These are phyloP conservation scores for Saprolegnia parasitica DNA, from an alignment of 352 stramenopile genomes.

Conservation along the genomic window DNA sequence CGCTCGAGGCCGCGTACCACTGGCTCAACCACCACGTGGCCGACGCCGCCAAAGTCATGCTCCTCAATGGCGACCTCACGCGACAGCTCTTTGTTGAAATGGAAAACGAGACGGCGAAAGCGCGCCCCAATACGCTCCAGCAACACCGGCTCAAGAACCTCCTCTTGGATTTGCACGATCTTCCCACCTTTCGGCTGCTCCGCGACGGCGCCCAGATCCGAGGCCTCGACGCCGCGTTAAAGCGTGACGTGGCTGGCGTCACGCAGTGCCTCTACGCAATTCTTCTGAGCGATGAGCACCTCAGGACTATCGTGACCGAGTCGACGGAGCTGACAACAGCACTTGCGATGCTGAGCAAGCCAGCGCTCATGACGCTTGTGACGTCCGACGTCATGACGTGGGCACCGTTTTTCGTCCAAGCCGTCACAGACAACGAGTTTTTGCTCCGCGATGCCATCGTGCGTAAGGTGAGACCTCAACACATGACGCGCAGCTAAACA, in stretches of 20 bases:
- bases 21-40: conserved; percentile 56
- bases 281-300: conserved; percentile 35
- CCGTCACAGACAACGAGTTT: conserved; percentile 44
- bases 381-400: conserved; percentile 54
- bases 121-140: conserved; percentile 29
- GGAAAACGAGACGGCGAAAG: conserved; percentile 45
- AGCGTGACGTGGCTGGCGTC: conserved; percentile 57
- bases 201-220: conserved; percentile 46
- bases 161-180: conserved; percentile 58
- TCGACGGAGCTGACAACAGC: conserved; percentile 43
- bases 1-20: conserved; percentile 32
- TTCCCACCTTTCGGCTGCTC: conserved; percentile 56
- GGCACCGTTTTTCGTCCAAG: conserved; percentile 62
- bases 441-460: conserved; percentile 51
- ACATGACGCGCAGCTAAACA: conserved; percentile 1
- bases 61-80: conserved; percentile 50
- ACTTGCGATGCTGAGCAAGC: conserved; percentile 57
- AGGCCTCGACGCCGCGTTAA: conserved; percentile 49
- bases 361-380: conserved; percentile 59
- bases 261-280: conserved; percentile 48
- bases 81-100: conserved; percentile 64
- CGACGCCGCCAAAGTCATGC: conserved; percentile 48
- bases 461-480: conserved; percentile 35
- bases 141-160: conserved; percentile 41
- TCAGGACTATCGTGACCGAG: conserved; percentile 35